These are phyloP conservation scores for Peterozyma toletana DNA, from an alignment of 805 yeast species.

Conservation along the genomic window DNA sequence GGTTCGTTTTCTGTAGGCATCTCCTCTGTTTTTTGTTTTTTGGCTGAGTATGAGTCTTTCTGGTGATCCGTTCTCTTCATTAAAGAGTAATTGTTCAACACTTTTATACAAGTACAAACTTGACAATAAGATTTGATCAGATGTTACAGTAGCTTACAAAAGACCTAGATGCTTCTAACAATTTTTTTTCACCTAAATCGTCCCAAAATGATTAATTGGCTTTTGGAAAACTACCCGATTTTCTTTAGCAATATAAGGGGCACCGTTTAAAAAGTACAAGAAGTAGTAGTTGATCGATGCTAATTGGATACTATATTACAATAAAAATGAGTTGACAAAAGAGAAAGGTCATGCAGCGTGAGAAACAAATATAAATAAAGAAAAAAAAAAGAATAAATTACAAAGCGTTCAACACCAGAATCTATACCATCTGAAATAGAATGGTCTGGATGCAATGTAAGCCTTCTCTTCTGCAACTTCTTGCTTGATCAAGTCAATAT, in stretches of 20 bases:
- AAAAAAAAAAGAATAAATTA: neutral
- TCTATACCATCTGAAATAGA: slow-evolving; percentile 25
- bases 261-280: too few relatives aligned
- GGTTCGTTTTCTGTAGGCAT: slow-evolving; percentile 12
- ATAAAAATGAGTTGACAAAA: neutral
- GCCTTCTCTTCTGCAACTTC: slow-evolving; percentile 47
- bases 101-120: neutral
- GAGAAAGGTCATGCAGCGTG: slow-evolving; percentile 3
- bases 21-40: slow-evolving; percentile 20
- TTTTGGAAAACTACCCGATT: too few relatives aligned
- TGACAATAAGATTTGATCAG: neutral
- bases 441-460: slow-evolving; percentile 21
- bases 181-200: too few relatives aligned
- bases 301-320: neutral
- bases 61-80: slow-evolving; percentile 4
- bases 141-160: neutral
- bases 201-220: too few relatives aligned
- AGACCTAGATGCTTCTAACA: neutral
- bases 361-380: neutral
- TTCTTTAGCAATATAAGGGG: too few relatives aligned
- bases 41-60: slow-evolving; percentile 7
- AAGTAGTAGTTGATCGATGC: neutral
- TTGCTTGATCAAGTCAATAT: slow-evolving; percentile 42
- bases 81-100: neutral
- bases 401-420: slow-evolving; percentile 35